phyloP scores from a whole-genome alignment of 2,329 filamentous ascomycete species.

The Trichoderma sp. region DNA sequence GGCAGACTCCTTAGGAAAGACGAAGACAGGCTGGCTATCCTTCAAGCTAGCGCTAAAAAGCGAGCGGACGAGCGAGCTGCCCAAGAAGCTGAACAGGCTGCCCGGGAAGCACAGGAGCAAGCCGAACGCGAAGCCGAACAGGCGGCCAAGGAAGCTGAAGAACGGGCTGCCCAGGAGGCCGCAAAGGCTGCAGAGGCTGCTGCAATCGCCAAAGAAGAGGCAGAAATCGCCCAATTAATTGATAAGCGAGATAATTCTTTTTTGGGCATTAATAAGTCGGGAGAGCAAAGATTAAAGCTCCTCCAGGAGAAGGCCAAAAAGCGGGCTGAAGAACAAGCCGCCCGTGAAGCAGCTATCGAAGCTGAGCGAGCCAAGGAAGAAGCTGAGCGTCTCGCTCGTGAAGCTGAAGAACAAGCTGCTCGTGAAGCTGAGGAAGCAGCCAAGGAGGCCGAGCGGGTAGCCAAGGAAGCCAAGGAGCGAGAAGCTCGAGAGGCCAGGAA shows the following conservation, averaged over 20 bases:
- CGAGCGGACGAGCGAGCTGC: conserved; percentile 25
- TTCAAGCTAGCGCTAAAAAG: conserved; percentile 26
- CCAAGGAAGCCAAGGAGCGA: conserved; percentile 37
- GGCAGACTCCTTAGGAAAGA: conserved; percentile 4
- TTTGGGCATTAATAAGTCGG: conserved; percentile 29
- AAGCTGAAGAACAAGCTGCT: conserved; percentile 22
- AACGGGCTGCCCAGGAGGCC: conserved; percentile 26
- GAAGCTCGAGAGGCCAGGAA: conserved; percentile 18
- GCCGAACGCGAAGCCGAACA: conserved; percentile 21
- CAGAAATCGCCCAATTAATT: conserved; percentile 41
- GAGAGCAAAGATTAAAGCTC: not conserved
- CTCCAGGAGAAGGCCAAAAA: conserved; percentile 8
- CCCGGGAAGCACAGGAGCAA: conserved; percentile 4
- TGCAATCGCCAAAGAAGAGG: conserved; percentile 31
- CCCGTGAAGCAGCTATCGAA: conserved; percentile 20
- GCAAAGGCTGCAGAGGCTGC: not conserved
- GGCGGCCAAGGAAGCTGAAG: conserved; percentile 22
- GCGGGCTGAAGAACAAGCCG: conserved; percentile 24
- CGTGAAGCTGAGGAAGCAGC: conserved; percentile 35
- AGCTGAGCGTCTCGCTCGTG: conserved; percentile 24
- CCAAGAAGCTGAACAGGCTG: conserved; percentile 24
- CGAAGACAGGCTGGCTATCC: not conserved
- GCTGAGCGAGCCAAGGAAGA: conserved; percentile 21
- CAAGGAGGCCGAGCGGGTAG: conserved; percentile 34
- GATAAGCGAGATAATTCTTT: conserved; percentile 42